Conservation (phyloP, 768 basidiomycete genomes). For the Phanerodontia chrysosporium region DNA sequence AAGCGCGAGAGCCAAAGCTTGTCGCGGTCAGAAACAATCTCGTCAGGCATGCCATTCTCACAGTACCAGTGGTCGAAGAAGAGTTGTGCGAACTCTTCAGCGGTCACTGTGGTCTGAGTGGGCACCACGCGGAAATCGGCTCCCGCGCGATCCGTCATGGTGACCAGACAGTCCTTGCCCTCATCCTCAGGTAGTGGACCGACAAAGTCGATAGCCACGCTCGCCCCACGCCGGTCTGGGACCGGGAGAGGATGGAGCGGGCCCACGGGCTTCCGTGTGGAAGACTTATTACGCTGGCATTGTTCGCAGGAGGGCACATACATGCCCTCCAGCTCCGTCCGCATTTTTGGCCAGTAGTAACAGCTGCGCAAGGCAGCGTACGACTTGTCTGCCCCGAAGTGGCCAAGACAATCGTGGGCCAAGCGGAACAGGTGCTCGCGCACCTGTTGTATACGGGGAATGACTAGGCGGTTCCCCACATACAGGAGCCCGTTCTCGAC, state of each 20-base stretch:
- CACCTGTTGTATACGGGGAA: constrained; percentile 12
- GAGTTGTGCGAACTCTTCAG: constrained; percentile 14
- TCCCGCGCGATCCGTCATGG: constrained; percentile 18
- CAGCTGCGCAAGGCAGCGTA: constrained; percentile 5
- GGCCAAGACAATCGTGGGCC: constrained; percentile 18
- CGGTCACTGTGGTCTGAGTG: constrained; percentile 1
- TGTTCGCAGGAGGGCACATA: constrained; percentile 30
- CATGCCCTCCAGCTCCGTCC: constrained; percentile 20
- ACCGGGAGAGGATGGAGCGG: constrained; percentile 21
- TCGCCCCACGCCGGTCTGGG: constrained; percentile 12
- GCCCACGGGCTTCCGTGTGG: constrained; percentile 16
- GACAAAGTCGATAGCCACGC: constrained; percentile 28
- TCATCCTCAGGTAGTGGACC: constrained; percentile 25
- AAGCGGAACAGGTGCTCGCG: constrained; percentile 12
- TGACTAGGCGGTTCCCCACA: constrained; percentile 15
- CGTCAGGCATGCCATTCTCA: constrained; percentile 23
- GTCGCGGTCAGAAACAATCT: constrained; percentile 12
- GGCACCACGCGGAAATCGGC: constrained; percentile 14
- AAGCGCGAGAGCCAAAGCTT: constrained; percentile 29
- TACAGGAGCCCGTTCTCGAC: constrained; percentile 15
- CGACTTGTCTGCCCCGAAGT: constrained; percentile 18
- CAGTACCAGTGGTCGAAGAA: constrained; percentile 29
- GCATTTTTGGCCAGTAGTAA: constrained; percentile 28
- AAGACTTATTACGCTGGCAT: constrained; percentile 32
- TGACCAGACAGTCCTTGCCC: constrained; percentile 23